Percentiles rank a stretch among this genome's conserved stretches.
Evolutionary conservation across 2,329 filamentous ascomycete genomes (phyloP).

Genomic region (Tricladium varicosporioides): DNA sequence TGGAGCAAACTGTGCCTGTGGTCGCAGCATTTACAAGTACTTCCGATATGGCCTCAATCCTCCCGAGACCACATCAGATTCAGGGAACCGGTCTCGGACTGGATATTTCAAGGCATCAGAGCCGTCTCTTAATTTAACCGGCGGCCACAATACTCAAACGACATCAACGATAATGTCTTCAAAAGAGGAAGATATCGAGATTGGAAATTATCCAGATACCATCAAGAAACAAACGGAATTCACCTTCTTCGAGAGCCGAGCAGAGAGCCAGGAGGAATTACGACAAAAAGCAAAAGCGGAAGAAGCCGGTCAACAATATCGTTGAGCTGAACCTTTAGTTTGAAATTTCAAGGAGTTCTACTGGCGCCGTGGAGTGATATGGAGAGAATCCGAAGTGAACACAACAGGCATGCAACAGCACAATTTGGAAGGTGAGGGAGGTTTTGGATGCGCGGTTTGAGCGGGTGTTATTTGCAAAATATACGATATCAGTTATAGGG

Average conservation of each 20-base stretch:
- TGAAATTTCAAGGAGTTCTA: not conserved
- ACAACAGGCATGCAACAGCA: too few relatives aligned
- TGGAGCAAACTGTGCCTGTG: slow-evolving; percentile 9
- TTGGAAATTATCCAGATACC: not conserved
- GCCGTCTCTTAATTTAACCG: not conserved
- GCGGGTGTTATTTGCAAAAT: too few relatives aligned
- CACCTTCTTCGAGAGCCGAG: not conserved
- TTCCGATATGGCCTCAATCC: slow-evolving; percentile 2
- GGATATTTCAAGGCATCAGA: not conserved
- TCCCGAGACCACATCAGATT: not conserved
- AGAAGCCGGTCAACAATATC: not conserved
- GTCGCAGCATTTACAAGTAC: slow-evolving; percentile 9
- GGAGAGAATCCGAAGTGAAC: too few relatives aligned
- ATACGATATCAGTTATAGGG: too few relatives aligned
- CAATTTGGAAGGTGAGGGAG: too few relatives aligned
- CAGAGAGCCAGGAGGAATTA: not conserved
- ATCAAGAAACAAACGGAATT: not conserved
- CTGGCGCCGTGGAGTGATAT: too few relatives aligned
- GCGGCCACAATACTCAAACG: not conserved
- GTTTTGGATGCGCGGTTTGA: too few relatives aligned
- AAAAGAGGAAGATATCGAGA: not conserved
- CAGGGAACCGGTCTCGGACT: not conserved
- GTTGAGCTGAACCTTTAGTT: not conserved
- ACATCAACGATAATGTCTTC: not conserved
- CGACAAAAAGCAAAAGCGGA: not conserved